A percentile compares a stretch with the other conserved stretches of the same genome.
These are phyloP conservation scores for Botryotinia narcissicola DNA, from an alignment of 2,329 filamentous ascomycete species.

Conservation along the genomic window DNA sequence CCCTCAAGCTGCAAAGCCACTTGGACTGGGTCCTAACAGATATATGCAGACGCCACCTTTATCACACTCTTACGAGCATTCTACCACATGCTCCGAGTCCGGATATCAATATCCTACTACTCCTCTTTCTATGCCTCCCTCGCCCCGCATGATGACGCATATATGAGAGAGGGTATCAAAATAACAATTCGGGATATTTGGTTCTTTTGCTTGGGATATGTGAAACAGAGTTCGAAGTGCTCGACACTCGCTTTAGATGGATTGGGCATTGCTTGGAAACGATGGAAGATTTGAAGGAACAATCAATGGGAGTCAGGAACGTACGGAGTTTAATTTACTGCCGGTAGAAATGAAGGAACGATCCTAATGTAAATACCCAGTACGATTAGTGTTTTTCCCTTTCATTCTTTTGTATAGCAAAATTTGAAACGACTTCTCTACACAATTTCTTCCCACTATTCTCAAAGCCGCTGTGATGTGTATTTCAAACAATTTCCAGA, in stretches of 20 bases:
- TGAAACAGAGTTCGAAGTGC: conserved; percentile 38
- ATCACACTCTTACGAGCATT: conserved; percentile 70
- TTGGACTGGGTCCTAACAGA: conserved; percentile 26
- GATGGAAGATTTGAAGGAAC: conserved; percentile 25
- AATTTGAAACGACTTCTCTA: conserved; percentile 16
- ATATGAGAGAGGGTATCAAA: conserved; percentile 27
- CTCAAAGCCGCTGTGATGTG: neutral
- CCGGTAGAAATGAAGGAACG: conserved; percentile 20
- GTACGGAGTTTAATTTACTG: conserved; percentile 22
- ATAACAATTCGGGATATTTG: conserved; percentile 21
- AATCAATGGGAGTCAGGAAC: conserved; percentile 34
- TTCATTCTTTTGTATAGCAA: conserved; percentile 12
- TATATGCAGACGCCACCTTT: conserved; percentile 68
- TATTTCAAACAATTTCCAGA: neutral
- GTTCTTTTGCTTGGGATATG: conserved; percentile 19
- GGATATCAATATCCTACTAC: conserved; percentile 65
- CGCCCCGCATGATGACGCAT: conserved; percentile 52
- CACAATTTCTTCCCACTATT: neutral
- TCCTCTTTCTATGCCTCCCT: conserved; percentile 70
- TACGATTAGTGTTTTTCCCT: conserved; percentile 20
- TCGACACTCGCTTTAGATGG: conserved; percentile 38
- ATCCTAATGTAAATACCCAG: conserved; percentile 34
- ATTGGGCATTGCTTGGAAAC: conserved; percentile 23
- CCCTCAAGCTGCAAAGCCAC: conserved; percentile 31
- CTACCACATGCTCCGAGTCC: conserved; percentile 59